Evolutionary conservation across 2,329 filamentous ascomycete species (phyloP).

Genomic region (Corniculantispora saksenae): DNA sequence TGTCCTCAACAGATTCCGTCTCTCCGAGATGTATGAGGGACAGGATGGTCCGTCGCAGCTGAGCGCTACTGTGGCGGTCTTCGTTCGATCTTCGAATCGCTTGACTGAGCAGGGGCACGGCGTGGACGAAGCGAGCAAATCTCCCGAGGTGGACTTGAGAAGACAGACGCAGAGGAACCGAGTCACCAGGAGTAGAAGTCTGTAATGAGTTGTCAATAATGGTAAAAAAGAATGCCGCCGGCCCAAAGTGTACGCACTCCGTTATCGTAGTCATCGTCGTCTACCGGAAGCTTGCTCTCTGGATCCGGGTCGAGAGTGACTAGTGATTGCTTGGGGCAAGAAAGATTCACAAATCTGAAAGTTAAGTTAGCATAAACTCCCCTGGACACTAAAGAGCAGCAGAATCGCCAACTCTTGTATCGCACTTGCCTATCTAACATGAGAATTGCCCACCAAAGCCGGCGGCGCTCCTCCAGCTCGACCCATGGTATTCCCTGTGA

Average conservation of each 20-base stretch:
- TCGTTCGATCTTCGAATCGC: slow-evolving; percentile 13
- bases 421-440: background rate
- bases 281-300: slow-evolving; percentile 18
- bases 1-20: slow-evolving; percentile 12
- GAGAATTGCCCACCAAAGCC: background rate
- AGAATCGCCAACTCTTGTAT: no score
- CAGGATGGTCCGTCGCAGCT: slow-evolving; percentile 20
- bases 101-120: slow-evolving; percentile 19
- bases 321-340: slow-evolving; percentile 13
- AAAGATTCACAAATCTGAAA: slow-evolving; percentile 18
- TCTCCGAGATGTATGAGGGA: slow-evolving; percentile 14
- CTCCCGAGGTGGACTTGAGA: slow-evolving; percentile 16
- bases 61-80: slow-evolving; percentile 3
- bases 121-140: slow-evolving; percentile 21
- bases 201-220: no score
- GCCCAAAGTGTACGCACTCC: background rate
- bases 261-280: slow-evolving; percentile 18
- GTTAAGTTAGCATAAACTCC: no score
- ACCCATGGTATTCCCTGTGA: background rate
- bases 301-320: slow-evolving; percentile 19
- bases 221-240: background rate
- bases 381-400: no score
- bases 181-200: background rate
- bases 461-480: background rate
- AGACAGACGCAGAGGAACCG: slow-evolving; percentile 11